These are phyloP conservation scores for Crithidia sp. DNA, from an alignment of 208 protist species.

Conservation along the genomic window DNA sequence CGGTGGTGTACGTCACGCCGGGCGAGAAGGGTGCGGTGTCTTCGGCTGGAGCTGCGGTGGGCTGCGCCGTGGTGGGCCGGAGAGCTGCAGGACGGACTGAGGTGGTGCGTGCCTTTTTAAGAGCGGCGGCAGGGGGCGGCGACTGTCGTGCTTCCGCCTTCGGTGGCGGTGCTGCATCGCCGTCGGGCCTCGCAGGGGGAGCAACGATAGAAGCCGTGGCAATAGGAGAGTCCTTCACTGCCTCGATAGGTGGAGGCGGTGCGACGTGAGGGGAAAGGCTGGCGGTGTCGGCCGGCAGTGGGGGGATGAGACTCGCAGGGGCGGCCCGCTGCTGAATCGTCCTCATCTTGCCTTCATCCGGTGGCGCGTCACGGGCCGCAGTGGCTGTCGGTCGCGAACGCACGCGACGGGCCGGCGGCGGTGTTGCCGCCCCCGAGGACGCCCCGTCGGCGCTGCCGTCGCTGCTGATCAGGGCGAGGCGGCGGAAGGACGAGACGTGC, in stretches of 20 bases:
- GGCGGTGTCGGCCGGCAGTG: background rate
- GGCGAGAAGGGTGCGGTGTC: slow-evolving; percentile 9
- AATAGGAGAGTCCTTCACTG: background rate
- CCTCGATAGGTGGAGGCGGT: too few relatives aligned
- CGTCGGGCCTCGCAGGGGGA: background rate
- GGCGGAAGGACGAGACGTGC: background rate
- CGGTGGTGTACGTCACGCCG: slow-evolving; percentile 5
- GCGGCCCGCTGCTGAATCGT: background rate
- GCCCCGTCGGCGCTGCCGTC: slow-evolving; percentile 1
- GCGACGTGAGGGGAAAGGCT: background rate
- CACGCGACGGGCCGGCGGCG: background rate
- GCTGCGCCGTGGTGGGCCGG: too few relatives aligned
- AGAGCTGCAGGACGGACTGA: too few relatives aligned
- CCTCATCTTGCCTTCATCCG: too few relatives aligned
- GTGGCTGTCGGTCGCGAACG: background rate
- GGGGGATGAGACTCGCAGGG: slow-evolving; percentile 5
- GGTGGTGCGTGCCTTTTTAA: too few relatives aligned
- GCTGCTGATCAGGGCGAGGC: slow-evolving; percentile 1
- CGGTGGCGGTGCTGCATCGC: too few relatives aligned
- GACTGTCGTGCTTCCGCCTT: too few relatives aligned
- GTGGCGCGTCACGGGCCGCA: too few relatives aligned
- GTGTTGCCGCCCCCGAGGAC: background rate
- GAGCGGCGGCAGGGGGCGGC: too few relatives aligned
- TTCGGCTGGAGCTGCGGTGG: background rate
- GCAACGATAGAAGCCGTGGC: background rate